phyloP scores from a whole-genome alignment of 1,139 yeast genomes.

The Suhomyces yuchorum region DNA sequence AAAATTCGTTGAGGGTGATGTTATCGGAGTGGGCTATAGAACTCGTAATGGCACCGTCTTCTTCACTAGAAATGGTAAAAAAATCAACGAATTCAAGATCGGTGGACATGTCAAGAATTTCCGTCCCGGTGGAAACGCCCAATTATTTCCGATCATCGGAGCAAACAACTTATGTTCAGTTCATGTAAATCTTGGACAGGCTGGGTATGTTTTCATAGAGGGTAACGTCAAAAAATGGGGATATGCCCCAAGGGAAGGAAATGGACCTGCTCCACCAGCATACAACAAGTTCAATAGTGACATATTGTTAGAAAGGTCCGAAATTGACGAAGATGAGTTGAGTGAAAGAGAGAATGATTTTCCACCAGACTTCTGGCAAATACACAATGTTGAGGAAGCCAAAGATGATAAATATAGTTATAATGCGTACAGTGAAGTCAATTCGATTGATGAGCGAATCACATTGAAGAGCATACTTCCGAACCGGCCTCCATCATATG shows the following conservation, averaged over 20 bases:
- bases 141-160: constrained; percentile 54
- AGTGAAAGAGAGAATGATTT: constrained; percentile 52
- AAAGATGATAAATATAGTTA: constrained; percentile 40
- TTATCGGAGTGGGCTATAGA: constrained; percentile 67
- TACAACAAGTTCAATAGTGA: constrained; percentile 58
- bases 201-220: constrained; percentile 60
- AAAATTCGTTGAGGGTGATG: constrained; percentile 56
- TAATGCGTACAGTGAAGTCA: constrained; percentile 41
- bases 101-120: constrained; percentile 67
- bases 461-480: constrained; percentile 43
- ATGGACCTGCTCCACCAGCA: constrained; percentile 64
- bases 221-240: constrained; percentile 67
- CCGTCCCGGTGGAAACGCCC: constrained; percentile 40
- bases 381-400: constrained; percentile 22
- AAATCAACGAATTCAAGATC: constrained; percentile 61
- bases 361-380: constrained; percentile 59
- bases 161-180: constrained; percentile 54
- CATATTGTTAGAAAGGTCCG: constrained; percentile 55
- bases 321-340: constrained; percentile 52
- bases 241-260: constrained; percentile 62
- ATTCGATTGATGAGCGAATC: constrained; percentile 42
- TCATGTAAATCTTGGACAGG: constrained; percentile 59
- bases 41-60: constrained; percentile 62
- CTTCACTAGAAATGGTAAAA: constrained; percentile 71
- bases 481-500: constrained; percentile 41